Evolutionary conservation across 805 yeast species (phyloP).

Genomic region (Pichia californica): DNA sequence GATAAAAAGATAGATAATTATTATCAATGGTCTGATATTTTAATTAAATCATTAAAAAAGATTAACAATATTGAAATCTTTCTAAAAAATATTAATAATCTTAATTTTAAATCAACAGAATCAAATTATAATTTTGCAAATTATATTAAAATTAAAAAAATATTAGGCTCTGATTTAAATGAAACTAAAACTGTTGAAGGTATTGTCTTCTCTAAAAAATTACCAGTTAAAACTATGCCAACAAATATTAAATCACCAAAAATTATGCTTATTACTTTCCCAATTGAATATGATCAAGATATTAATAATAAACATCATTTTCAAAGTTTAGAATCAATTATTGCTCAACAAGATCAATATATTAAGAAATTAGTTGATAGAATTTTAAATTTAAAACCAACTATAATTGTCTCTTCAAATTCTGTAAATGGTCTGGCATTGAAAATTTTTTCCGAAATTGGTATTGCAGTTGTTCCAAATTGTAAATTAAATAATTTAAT

Average conservation of each 20-base stretch:
- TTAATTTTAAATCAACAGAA: slow-evolving; percentile 44
- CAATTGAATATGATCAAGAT: slow-evolving; percentile 75
- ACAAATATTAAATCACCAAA: slow-evolving; percentile 56
- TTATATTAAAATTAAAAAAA: slow-evolving; percentile 78
- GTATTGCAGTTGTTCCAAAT: slow-evolving; percentile 74
- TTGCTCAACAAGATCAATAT: slow-evolving; percentile 84
- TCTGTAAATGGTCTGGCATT: slow-evolving; percentile 80
- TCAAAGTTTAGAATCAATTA: slow-evolving; percentile 41
- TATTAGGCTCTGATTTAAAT: slow-evolving; percentile 64
- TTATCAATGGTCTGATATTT: slow-evolving; percentile 52
- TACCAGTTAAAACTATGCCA: slow-evolving; percentile 79
- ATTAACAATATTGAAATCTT: slow-evolving; percentile 57
- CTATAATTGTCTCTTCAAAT: slow-evolving; percentile 69
- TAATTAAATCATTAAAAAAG: slow-evolving; percentile 45
- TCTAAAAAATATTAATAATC: slow-evolving; percentile 31
- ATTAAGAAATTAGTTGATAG: slow-evolving; percentile 75
- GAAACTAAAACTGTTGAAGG: slow-evolving; percentile 69
- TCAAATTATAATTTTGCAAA: slow-evolving; percentile 82
- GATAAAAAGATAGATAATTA: slow-evolving; percentile 51
- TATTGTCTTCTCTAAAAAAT: slow-evolving; percentile 71
- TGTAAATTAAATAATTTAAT: slow-evolving; percentile 78
- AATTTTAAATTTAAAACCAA: slow-evolving; percentile 70
- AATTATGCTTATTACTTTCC: slow-evolving; percentile 79
- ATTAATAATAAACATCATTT: slow-evolving; percentile 17
- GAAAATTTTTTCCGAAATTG: slow-evolving; percentile 60